A percentile compares a stretch with the other conserved stretches of the same genome.
These are phyloP conservation scores for Boletus rubroflammeus DNA, from an alignment of 768 basidiomycete genomes.

Conservation along the genomic window DNA sequence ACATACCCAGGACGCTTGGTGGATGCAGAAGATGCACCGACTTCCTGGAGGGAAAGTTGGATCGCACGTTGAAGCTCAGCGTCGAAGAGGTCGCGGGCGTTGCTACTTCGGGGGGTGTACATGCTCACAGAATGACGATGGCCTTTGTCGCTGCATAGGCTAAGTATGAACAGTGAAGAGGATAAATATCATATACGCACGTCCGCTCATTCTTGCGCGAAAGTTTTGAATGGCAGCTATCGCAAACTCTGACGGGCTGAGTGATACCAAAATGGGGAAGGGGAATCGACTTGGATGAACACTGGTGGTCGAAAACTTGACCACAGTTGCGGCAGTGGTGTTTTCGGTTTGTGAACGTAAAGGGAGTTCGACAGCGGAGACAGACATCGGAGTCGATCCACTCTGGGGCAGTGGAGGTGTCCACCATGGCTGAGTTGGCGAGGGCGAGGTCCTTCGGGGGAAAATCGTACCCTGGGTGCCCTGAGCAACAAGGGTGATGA, in stretches of 20 bases:
- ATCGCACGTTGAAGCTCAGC: constrained; percentile 93
- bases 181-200: constrained; percentile 33
- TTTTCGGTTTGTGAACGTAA: constrained; percentile 94
- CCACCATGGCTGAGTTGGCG: constrained; percentile 80
- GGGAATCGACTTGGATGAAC: constrained; percentile 79
- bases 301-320: constrained; percentile 91
- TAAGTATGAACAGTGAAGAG: neutral
- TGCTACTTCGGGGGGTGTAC: constrained; percentile 50
- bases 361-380: constrained; percentile 84
- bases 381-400: constrained; percentile 98
- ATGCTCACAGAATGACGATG: constrained; percentile 56
- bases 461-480: constrained; percentile 65
- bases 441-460: constrained; percentile 72
- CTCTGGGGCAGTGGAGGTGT: constrained; percentile 88
- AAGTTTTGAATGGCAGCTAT: constrained; percentile 81
- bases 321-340: constrained; percentile 99
- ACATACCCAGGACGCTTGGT: constrained; percentile 64
- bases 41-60: constrained; percentile 82
- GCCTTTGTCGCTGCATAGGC: constrained; percentile 37
- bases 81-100: constrained; percentile 65
- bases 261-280: constrained; percentile 92
- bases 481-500: neutral
- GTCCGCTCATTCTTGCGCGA: constrained; percentile 57
- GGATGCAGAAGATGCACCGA: constrained; percentile 42
- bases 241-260: constrained; percentile 92